A percentile compares a stretch with the other conserved stretches of the same genome.
phyloP scores from a whole-genome alignment of 768 basidiomycete species.

The Filobasidium floriforme region DNA sequence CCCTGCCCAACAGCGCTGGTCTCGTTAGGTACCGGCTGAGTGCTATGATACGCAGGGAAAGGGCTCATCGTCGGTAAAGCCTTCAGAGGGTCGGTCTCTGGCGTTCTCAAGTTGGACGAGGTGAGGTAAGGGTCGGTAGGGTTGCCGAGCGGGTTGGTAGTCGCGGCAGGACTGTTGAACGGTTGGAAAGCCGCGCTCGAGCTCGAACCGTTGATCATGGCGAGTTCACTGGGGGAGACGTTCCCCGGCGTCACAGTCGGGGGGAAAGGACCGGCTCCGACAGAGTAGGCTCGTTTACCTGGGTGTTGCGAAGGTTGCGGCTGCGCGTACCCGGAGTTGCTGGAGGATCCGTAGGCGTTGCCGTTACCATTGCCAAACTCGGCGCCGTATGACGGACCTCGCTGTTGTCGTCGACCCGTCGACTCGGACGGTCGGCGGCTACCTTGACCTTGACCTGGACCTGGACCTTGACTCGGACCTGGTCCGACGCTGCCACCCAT shows the following conservation, averaged over 20 bases:
- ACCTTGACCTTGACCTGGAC: background rate
- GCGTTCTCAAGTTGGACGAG: slow-evolving; percentile 36
- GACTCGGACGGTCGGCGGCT: slow-evolving; percentile 9
- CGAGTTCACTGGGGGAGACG: slow-evolving; percentile 2
- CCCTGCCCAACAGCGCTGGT: background rate
- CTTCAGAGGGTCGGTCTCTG: slow-evolving; percentile 6
- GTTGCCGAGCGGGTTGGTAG: background rate
- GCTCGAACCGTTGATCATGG: slow-evolving; percentile 15
- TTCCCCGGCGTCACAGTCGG: background rate
- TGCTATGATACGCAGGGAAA: slow-evolving; percentile 13
- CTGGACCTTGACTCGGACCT: background rate
- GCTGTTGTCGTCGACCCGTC: background rate
- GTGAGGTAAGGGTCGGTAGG: slow-evolving; percentile 31
- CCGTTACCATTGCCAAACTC: slow-evolving; percentile 1
- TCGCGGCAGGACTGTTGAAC: slow-evolving; percentile 24
- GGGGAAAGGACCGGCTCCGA: slow-evolving; percentile 4
- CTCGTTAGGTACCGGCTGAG: background rate
- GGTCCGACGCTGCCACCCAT: slow-evolving; percentile 2
- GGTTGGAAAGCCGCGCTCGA: slow-evolving; percentile 39
- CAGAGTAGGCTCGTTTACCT: slow-evolving; percentile 12
- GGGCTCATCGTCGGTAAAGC: background rate
- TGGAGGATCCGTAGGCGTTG: slow-evolving; percentile 7
- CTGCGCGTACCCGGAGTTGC: background rate
- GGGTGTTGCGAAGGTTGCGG: slow-evolving; percentile 8
- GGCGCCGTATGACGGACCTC: slow-evolving; percentile 10